Evolutionary conservation across 495 filamentous ascomycete genomes (phyloP), one percentile per base, ranked within the genome.

Genomic region (Xeromyces bisporus): DNA sequence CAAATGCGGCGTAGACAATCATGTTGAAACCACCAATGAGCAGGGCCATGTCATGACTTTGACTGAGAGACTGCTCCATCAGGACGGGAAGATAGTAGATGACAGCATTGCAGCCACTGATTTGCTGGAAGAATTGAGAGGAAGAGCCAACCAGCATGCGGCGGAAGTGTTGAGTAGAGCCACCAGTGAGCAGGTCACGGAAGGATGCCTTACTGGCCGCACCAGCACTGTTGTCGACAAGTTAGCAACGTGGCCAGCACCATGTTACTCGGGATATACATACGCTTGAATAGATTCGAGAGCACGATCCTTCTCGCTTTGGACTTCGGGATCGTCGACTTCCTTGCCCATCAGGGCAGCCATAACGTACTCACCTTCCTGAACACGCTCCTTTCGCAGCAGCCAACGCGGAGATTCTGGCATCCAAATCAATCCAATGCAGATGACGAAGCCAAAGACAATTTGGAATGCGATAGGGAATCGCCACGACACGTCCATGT

Each of bases 31-130:
- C 82, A 23, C 79, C 80, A 3, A 89, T 61, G 1, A 92, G 58
- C 11, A 87, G 56, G 7, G 73, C 68, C 51, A 84, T 66, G 37
- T 72, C 67, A 26, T 78, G 66, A 6, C 40, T 47, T 39, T 69
- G 53, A n/a, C 56, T 48, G 29, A 87, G 73, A 1, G 71, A 75
- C 2, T 61, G 48, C 50, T 85, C 53, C 41, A 87, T 75, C 3
- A 91, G 62, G 11, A 86, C 71, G 0, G 81, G 79, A 38, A 83
- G 76, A 47, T 80, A 87, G 61, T 91, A 91, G 41, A 86, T 87
- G 41, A 86, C 77, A 8, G 79, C 80, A 36, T 87, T 87, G 60
- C 78, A 83, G 13, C 60, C 60, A 33, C 71, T 69, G 18, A 86
- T 58, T 42, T 91, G 82, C 50, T 89, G 81, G 58, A 86, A 78